phyloP scores from a whole-genome alignment of 2,329 filamentous ascomycete species.

The Fusarium robinianum region DNA sequence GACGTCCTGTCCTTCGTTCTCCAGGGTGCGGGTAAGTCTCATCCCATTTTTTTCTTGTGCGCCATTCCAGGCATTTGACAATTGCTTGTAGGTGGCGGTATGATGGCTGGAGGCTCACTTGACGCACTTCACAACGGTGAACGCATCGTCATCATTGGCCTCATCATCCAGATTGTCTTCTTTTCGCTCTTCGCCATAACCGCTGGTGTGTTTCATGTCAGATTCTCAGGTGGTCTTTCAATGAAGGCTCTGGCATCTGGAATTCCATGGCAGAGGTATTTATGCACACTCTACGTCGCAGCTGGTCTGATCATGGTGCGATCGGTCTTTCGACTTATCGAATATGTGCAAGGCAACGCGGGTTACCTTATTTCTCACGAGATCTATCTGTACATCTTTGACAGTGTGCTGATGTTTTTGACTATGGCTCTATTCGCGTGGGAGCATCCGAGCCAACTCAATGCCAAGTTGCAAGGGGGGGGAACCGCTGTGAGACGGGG shows the following conservation, averaged over 20 bases:
- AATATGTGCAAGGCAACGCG: conserved; percentile 41
- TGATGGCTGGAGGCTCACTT: conserved; percentile 3
- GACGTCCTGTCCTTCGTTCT: conserved; percentile 49
- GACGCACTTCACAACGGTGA: conserved; percentile 39
- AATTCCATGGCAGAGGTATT: conserved; percentile 37
- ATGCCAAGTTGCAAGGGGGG: conserved; percentile 4
- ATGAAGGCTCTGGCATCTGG: neutral
- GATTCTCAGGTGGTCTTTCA: conserved; percentile 7
- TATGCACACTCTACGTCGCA: conserved; percentile 21
- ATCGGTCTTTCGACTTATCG: conserved; percentile 45
- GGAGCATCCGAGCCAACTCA: conserved; percentile 4
- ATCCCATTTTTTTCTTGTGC: too few species aligned
- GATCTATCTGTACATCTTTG: conserved; percentile 40
- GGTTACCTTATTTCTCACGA: conserved; percentile 41
- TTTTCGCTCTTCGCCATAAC: conserved; percentile 56
- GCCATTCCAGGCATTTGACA: too few species aligned
- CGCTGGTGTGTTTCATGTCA: conserved; percentile 48
- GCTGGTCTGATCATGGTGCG: conserved; percentile 44
- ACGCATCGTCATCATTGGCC: conserved; percentile 54
- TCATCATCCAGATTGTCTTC: conserved; percentile 56
- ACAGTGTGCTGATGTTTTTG: conserved; percentile 39
- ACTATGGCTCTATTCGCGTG: conserved; percentile 26
- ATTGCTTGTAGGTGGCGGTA: conserved; percentile 5
- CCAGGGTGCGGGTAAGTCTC: conserved; percentile 22
- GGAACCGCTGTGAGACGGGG: conserved; percentile 2